These are phyloP conservation scores for Tuber brumale DNA, from an alignment of 495 filamentous ascomycete species.

Conservation along the genomic window DNA sequence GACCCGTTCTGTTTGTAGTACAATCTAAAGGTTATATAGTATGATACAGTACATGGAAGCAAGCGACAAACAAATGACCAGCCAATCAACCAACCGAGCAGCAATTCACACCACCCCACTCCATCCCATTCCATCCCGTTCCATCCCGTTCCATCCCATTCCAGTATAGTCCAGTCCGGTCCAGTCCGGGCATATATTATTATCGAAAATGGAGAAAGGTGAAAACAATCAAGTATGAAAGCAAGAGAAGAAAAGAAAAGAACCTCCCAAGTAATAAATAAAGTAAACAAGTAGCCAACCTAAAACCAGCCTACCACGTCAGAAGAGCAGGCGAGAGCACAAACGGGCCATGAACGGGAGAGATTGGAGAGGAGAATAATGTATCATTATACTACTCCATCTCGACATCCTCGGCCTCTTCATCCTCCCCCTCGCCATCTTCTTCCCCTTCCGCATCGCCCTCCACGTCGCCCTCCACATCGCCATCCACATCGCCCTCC, in stretches of 20 bases:
- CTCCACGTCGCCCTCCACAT: not conserved
- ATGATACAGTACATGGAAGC: not conserved
- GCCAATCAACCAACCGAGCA: not conserved
- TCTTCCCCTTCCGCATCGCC: conserved; percentile 7
- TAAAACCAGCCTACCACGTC: not conserved
- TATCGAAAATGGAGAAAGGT: not conserved
- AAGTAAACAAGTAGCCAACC: conserved; percentile 28
- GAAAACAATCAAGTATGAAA: not conserved
- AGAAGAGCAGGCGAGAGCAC: not conserved
- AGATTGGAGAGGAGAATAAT: not conserved
- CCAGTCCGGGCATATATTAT: not conserved
- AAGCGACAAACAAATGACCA: not conserved
- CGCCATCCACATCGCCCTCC: conserved; percentile 16
- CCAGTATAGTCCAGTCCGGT: not conserved
- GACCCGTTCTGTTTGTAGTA: no score
- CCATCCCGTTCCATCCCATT: not conserved
- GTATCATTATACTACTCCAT: conserved; percentile 25
- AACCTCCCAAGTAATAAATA: conserved; percentile 5
- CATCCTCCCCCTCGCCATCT: conserved; percentile 6
- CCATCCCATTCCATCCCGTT: not conserved
- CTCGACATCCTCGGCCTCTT: conserved; percentile 24
- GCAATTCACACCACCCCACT: not conserved
- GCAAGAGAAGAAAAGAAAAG: conserved; percentile 6
- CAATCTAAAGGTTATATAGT: not conserved
- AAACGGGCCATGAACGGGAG: not conserved